Evolutionary conservation across 2,329 filamentous ascomycete genomes (phyloP).

Genomic region (Pseudocercospora fuligena): DNA sequence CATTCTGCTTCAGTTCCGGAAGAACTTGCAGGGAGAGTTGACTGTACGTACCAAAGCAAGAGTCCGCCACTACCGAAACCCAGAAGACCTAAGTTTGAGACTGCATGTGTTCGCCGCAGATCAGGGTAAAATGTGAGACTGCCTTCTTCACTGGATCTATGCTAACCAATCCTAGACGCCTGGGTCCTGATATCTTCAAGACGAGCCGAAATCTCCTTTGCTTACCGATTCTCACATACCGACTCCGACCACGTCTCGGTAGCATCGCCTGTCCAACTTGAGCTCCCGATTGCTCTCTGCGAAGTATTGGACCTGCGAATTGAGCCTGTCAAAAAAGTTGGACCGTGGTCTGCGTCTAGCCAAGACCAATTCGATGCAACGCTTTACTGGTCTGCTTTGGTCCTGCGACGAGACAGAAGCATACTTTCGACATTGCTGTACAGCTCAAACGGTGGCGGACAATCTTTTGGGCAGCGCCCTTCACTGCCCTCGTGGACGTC

Average conservation of each 20-base stretch:
- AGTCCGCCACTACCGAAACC: constrained; percentile 59
- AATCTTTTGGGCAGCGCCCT: neutral
- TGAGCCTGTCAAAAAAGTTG: neutral
- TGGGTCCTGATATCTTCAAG: constrained; percentile 20
- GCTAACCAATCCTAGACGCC: constrained; percentile 9
- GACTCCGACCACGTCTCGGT: neutral
- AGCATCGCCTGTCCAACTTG: constrained; percentile 6
- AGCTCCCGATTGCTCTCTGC: neutral
- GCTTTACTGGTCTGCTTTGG: neutral
- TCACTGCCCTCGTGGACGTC: neutral
- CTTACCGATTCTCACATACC: neutral
- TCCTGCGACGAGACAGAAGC: neutral
- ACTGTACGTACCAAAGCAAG: constrained; percentile 42
- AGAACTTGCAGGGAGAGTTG: constrained; percentile 29
- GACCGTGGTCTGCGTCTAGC: neutral
- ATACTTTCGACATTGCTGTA: neutral
- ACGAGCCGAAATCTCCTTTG: neutral
- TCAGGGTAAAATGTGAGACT: constrained; percentile 37
- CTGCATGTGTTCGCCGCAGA: constrained; percentile 38
- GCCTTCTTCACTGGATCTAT: neutral
- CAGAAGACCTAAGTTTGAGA: constrained; percentile 58
- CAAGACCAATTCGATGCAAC: neutral
- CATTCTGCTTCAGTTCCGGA: constrained; percentile 42
- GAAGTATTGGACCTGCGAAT: neutral
- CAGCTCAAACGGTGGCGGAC: neutral